Conservation (phyloP, 306 rosid species). For the Datisca glomerata region DNA sequence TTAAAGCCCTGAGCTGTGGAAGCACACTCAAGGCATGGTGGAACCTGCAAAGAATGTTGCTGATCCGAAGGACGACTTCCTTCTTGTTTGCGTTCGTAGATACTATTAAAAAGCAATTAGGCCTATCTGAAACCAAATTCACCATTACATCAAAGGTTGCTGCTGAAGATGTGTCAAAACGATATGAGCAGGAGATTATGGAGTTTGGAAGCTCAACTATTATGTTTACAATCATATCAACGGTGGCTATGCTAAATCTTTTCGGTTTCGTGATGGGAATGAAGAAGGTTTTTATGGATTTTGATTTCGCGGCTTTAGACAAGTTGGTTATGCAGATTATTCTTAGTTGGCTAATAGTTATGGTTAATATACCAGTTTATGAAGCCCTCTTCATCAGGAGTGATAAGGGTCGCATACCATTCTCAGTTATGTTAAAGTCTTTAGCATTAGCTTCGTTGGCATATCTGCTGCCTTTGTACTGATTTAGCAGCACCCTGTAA, state of each 20-base stretch:
- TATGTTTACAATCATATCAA: constrained; percentile 29
- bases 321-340: constrained; percentile 13
- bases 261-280: constrained; percentile 27
- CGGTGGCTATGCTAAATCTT: constrained; percentile 44
- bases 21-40: constrained; percentile 46
- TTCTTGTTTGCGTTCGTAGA: constrained; percentile 41
- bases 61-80: constrained; percentile 39
- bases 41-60: constrained; percentile 41
- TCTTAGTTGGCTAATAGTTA: constrained; percentile 25
- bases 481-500: background rate
- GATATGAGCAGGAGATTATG: constrained; percentile 37
- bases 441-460: constrained; percentile 24
- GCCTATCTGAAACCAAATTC: constrained; percentile 38
- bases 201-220: constrained; percentile 51
- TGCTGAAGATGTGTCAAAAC: constrained; percentile 28
- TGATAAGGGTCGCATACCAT: constrained; percentile 39
- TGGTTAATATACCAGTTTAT: constrained; percentile 25
- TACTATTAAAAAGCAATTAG: constrained; percentile 23
- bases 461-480: constrained; percentile 16
- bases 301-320: constrained; percentile 14
- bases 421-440: constrained; percentile 31
- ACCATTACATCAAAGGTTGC: constrained; percentile 33
- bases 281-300: constrained; percentile 13
- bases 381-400: constrained; percentile 48
- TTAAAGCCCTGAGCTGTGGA: constrained; percentile 31